A percentile compares a stretch with the other conserved stretches of the same genome.
These are phyloP conservation scores for Calonectria montana DNA, from an alignment of 2,329 filamentous ascomycete species.

Conservation along the genomic window DNA sequence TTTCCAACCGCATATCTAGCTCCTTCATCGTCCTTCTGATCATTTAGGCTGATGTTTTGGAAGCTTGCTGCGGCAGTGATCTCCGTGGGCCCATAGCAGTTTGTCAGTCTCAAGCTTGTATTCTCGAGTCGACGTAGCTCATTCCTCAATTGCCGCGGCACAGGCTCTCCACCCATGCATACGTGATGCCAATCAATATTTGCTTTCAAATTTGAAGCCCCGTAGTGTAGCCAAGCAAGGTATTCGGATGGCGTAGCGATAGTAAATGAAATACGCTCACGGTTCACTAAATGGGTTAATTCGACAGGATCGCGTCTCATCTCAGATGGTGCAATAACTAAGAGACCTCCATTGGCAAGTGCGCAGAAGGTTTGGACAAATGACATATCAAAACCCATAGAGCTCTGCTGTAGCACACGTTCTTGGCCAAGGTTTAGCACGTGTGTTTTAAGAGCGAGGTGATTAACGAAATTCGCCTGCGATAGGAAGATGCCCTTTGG, in stretches of 20 bases:
- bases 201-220: not conserved
- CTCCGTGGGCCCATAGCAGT: constrained; percentile 48
- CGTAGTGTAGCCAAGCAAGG: constrained; percentile 42
- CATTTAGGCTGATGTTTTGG: not conserved
- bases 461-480: constrained; percentile 45
- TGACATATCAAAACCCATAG: constrained; percentile 55
- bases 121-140: constrained; percentile 32
- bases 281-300: constrained; percentile 50
- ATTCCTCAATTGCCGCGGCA: constrained; percentile 19
- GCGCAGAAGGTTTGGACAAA: constrained; percentile 51
- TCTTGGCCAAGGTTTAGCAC: constrained; percentile 37
- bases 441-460: constrained; percentile 37
- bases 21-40: not conserved
- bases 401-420: constrained; percentile 52
- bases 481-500: constrained; percentile 56
- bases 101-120: constrained; percentile 22
- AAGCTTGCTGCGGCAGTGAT: constrained; percentile 24
- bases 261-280: constrained; percentile 51
- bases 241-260: constrained; percentile 56
- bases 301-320: constrained; percentile 45
- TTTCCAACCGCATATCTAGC: constrained; percentile 25
- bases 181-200: constrained; percentile 10
- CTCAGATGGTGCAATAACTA: constrained; percentile 48
- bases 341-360: constrained; percentile 49
- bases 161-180: constrained; percentile 16